Base-by-base conservation (phyloP, 2,329 filamentous ascomycete genomes). In the Aureobasidium zeae region DNA sequence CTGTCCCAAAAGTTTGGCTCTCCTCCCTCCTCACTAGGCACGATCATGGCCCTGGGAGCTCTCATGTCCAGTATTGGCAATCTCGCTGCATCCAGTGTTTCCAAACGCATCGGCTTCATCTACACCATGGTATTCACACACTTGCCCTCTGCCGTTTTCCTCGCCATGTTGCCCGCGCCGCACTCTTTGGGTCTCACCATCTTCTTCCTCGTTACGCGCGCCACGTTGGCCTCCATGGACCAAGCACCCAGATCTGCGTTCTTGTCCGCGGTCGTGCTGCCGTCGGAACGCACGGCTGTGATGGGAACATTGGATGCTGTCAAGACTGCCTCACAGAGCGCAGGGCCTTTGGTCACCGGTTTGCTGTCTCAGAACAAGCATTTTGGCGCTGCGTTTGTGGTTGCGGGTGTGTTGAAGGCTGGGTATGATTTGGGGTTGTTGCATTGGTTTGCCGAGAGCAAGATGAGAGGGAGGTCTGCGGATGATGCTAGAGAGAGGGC, bases 271-370 rank as follows among this genome's bases (percentile, higher is more conserved):
- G 72, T 78, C 0, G 69, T 86, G 3, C 70, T 74, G 8, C 71
- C 80, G 0, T 65, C 69, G 2, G 81, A 86, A 58, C 71, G 83
- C 1, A 86, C 82, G 0, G 78, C 79, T 0, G 74, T 84, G 9
- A 79, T 86, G 74, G 83, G 82, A 0, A 65, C 79, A 0, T 68
- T 83, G 3, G 85, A 84, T 49, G 74, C 81, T 1, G 73, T 81
- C 20, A 84, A 83, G 61, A 86, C 81, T 0, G 64, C 70, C 5
- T 69, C 72, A 4, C 74, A 80, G 56, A 79, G 74, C 46, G 54
- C 75, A 1, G 81, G 81, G 0, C 78, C 80, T 0, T 57, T 76
- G 0, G 63, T 81, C 13, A 83, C 81, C 0, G 83, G 82, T n/a
- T 53, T 77, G 0, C 54, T 86, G 32, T 76, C 77, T 0, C 69